Evolutionary conservation across 345 rosid genomes (phyloP).

Genomic region (Populus alba): DNA sequence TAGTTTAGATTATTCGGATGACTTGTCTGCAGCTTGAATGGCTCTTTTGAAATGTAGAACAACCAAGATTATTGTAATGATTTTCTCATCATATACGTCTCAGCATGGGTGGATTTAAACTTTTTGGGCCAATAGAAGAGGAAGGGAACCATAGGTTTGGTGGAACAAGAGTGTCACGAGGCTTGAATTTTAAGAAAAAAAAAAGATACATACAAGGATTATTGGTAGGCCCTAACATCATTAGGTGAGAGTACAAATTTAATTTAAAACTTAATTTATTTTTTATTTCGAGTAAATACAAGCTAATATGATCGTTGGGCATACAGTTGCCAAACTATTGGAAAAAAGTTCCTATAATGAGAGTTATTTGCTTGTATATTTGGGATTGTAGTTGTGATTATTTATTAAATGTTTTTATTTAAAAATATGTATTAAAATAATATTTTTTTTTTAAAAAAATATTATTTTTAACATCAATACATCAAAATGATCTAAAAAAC

Average conservation of each 20-base stretch:
- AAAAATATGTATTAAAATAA: no score
- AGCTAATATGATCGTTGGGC: slow-evolving; percentile 1
- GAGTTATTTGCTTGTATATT: no score
- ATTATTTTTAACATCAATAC: no score
- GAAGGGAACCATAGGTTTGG: slow-evolving; percentile 28
- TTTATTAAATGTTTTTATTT: no score
- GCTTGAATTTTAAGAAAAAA: slow-evolving; percentile 24
- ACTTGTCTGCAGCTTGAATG: slow-evolving; percentile 7
- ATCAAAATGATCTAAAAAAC: no score
- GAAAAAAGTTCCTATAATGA: neutral
- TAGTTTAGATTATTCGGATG: neutral
- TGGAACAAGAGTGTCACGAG: slow-evolving; percentile 24
- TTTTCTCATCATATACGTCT: slow-evolving; percentile 15
- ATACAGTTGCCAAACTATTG: neutral
- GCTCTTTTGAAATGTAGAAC: slow-evolving; percentile 17
- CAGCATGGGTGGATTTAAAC: slow-evolving; percentile 24
- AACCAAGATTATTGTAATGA: slow-evolving; percentile 16
- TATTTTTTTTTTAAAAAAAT: no score
- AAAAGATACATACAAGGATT: neutral
- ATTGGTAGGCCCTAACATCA: slow-evolving; percentile 44
- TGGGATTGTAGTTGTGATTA: no score
- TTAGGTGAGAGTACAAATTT: slow-evolving; percentile 30
- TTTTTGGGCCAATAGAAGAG: slow-evolving; percentile 27
- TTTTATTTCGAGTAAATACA: slow-evolving; percentile 23
- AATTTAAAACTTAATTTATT: slow-evolving; percentile 8